Base-by-base conservation (phyloP, 2,329 filamentous ascomycete species). In the Cordyceps cicadae region DNA sequence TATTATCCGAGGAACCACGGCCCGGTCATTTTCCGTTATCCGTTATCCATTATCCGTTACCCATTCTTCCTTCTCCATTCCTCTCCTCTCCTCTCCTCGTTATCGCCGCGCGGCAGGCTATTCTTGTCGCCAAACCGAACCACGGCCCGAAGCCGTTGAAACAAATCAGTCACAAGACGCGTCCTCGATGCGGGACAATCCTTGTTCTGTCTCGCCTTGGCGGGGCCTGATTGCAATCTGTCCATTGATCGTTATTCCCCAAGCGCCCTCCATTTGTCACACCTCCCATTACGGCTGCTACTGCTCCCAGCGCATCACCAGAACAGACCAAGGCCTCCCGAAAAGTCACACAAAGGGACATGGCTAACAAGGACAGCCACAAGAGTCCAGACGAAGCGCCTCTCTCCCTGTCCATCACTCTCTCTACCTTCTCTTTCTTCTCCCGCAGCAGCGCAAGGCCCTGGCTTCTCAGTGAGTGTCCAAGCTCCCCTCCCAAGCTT, bases 101-200 rank as follows among this genome's bases (percentile, higher is more conserved):
- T 39, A 57, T 50, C 54, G 9, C 19, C 45, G 54, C 21, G 32
- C 43, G 26, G 15, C 32, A 49, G n/a, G 11, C 54, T 39, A 56
- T 49, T 49, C 21, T 41, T 29, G 37, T 57, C 46, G 12, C 46
- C 54, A 29, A 45, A 3, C 21, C 29, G 17, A 32, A 46, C 53
- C 11, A 17, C 19, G 45, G 14, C 21, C 21, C 24, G 45, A 32
- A 17, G 41, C 54, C 54, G 54, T 57, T 39, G 45, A 15, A 54
- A 37, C 49, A 52, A 52, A 53, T 11, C 29, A 29, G 54, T 57
- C 54, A 57, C 54, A 57, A 50, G 54, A 57, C 46, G 15, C 32
- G 15, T 34, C 26, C 34, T n/a, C 8, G 39, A 57, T 57, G 54
- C 54, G 54, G 34, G 17, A 32, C 19, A 37, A 37, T 32, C 54